phyloP scores from a whole-genome alignment of 805 yeast species.

The Ogataea nonfermentans region DNA sequence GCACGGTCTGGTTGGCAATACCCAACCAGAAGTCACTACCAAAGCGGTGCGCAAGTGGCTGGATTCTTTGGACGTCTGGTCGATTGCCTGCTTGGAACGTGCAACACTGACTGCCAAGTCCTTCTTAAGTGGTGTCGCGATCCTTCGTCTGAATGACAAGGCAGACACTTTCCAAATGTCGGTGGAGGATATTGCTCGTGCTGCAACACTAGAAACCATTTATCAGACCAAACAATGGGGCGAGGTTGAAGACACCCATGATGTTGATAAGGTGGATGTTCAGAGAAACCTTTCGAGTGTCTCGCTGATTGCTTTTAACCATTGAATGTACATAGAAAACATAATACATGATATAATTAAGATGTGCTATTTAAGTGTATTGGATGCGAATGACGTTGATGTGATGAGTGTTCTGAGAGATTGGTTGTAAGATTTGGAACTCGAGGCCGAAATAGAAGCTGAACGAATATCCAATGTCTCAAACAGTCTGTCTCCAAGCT shows the following conservation, averaged over 20 bases:
- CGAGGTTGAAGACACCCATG: slow-evolving; percentile 97
- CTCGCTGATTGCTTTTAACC: slow-evolving; percentile 44
- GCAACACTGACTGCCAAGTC: slow-evolving; percentile 86
- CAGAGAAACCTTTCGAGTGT: slow-evolving; percentile 80
- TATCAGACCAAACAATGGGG: slow-evolving; percentile 94
- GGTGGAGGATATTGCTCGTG: slow-evolving; percentile 69
- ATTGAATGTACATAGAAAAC: slow-evolving; percentile 3
- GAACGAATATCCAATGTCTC: slow-evolving; percentile 11
- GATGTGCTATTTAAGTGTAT: slow-evolving; percentile 6
- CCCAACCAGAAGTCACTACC: slow-evolving; percentile 60
- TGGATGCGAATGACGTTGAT: slow-evolving; percentile 18
- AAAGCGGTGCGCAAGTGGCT: slow-evolving; percentile 66
- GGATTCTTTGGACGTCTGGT: slow-evolving; percentile 62
- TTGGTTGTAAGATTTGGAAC: slow-evolving; percentile 13
- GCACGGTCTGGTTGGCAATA: slow-evolving; percentile 79
- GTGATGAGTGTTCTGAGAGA: slow-evolving; percentile 17
- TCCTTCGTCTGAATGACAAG: slow-evolving; percentile 47
- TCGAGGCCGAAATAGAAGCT: slow-evolving; percentile 24
- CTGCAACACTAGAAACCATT: slow-evolving; percentile 77
- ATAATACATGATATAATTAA: slow-evolving; percentile 1
- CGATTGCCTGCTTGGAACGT: slow-evolving; percentile 84
- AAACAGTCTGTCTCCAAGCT: slow-evolving; percentile 11
- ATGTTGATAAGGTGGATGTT: slow-evolving; percentile 90
- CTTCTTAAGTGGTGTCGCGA: slow-evolving; percentile 73
- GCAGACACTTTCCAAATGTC: slow-evolving; percentile 35